Base-by-base conservation (phyloP, 306 rosid species). In the Lotus japonicus region DNA sequence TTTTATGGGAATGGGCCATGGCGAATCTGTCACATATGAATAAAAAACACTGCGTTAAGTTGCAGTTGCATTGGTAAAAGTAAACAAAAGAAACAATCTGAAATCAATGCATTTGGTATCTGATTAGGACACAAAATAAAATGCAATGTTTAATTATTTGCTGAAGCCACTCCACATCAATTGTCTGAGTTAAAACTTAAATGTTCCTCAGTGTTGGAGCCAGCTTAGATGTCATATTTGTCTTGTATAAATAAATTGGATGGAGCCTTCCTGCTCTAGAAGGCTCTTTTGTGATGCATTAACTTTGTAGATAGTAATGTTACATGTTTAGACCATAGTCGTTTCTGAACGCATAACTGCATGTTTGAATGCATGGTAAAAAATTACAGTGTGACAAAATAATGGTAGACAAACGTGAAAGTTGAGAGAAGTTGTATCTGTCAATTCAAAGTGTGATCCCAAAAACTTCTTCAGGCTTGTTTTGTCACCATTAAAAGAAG, bases 21-120 rank as follows among this genome's bases (percentile, higher is more conserved):
- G 85, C 87, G 83, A 90, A 57, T 83, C 98, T 92, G 76, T 43
- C 15, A 17, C 80, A 76, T 44, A 62, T 73, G 66, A 78, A 57
- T 46, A 61, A 73, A 72, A 77, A 58, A 67, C 76, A 78, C 66
- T 71, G 72, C 35, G 64, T 61, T 78, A 65, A 84, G 81, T 43
- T 56, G 74, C 38, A 26, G 45, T 42, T 45, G 15, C 59, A 56
- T 11, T 35, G 14, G 41, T 17, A 12, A 53, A 17, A 43, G 3
- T 36, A 43, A 56, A 65, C n/a, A 35, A n/a, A 66, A 13, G 1
- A 31, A 63, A 12, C n/a, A 42, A 51, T 28, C 68, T 31, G 16
- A 52, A 41, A 45, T 2, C 61, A 54, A 66, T 12, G 59, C 55
- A 31, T 59, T 49, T 55, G 26, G 44, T 33, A 50, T 61, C 64